phyloP scores from a whole-genome alignment of 1,139 yeast species.

The Yamadazyma dushanensis region DNA sequence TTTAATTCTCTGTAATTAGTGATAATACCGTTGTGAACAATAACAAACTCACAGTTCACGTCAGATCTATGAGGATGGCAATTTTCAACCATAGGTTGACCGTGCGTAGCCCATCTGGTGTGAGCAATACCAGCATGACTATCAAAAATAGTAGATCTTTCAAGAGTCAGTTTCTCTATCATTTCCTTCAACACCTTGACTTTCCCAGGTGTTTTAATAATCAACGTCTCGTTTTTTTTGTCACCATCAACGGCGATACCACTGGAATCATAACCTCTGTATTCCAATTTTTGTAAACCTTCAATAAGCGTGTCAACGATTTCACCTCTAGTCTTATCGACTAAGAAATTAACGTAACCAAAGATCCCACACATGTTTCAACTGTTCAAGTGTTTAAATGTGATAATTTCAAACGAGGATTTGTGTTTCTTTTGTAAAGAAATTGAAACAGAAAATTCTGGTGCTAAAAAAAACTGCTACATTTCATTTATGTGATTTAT shows the following conservation, averaged over 20 bases:
- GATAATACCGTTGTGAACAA: slow-evolving; percentile 97
- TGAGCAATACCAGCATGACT: slow-evolving; percentile 97
- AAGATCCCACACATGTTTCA: slow-evolving; percentile 75
- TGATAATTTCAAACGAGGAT: not conserved
- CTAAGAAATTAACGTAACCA: slow-evolving; percentile 95
- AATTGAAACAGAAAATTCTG: slow-evolving; percentile 1
- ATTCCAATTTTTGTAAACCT: slow-evolving; percentile 91
- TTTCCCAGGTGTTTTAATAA: slow-evolving; percentile 89
- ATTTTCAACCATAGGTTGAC: slow-evolving; percentile 80
- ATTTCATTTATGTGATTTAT: slow-evolving; percentile 4
- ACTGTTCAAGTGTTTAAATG: not conserved
- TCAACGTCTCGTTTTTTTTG: slow-evolving; percentile 46
- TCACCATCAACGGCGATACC: slow-evolving; percentile 96
- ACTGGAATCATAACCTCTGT: slow-evolving; percentile 97
- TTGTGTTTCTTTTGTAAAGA: slow-evolving; percentile 5
- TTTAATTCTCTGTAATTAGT: slow-evolving; percentile 92
- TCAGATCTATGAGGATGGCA: slow-evolving; percentile 98
- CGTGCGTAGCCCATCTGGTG: slow-evolving; percentile 99
- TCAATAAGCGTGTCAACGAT: slow-evolving; percentile 85
- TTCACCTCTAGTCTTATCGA: slow-evolving; percentile 89
- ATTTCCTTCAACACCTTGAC: slow-evolving; percentile 78
- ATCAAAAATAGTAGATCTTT: slow-evolving; percentile 64
- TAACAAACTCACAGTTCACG: slow-evolving; percentile 74
- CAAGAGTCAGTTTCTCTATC: slow-evolving; percentile 55
- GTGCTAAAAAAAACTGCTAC: slow-evolving; percentile 6